A percentile compares a stretch with the other conserved stretches of the same genome.
phyloP scores from a whole-genome alignment of 2,329 filamentous ascomycete genomes.

The Stachybotrys elegans region DNA sequence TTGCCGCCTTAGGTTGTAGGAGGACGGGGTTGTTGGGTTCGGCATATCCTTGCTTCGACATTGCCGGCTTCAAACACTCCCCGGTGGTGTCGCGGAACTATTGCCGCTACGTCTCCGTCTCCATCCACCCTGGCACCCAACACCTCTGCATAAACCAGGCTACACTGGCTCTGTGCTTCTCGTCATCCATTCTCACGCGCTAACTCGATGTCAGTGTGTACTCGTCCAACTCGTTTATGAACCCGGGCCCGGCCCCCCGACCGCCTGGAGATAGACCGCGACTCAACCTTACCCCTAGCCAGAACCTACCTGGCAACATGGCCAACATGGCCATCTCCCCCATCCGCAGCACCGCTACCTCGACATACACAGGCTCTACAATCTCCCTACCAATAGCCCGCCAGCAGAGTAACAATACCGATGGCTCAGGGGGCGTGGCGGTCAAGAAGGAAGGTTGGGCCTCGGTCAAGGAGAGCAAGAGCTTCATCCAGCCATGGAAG shows the following conservation, averaged over 20 bases:
- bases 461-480: conserved; percentile 84
- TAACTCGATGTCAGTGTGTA: conserved; percentile 45
- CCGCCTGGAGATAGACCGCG: conserved; percentile 81
- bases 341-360: conserved; percentile 59
- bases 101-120: too few relatives aligned
- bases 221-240: conserved; percentile 76
- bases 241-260: conserved; percentile 88
- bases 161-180: too few relatives aligned
- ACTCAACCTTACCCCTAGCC: conserved; percentile 72
- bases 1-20: too few relatives aligned
- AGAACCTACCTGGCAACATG: conserved; percentile 72
- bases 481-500: conserved; percentile 81
- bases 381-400: conserved; percentile 66
- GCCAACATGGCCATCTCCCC: conserved; percentile 73
- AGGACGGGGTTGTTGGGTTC: too few relatives aligned
- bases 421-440: conserved; percentile 62
- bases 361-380: conserved; percentile 65
- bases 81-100: too few relatives aligned
- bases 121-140: too few relatives aligned
- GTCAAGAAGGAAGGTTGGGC: conserved; percentile 80
- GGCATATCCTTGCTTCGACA: too few relatives aligned
- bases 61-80: too few relatives aligned
- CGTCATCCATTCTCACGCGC: too few relatives aligned
- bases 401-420: conserved; percentile 55
- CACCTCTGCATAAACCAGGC: too few relatives aligned